Evolutionary conservation across 306 rosid species (phyloP), one percentile per base, ranked within the genome.

Genomic region (Morella rubra): DNA sequence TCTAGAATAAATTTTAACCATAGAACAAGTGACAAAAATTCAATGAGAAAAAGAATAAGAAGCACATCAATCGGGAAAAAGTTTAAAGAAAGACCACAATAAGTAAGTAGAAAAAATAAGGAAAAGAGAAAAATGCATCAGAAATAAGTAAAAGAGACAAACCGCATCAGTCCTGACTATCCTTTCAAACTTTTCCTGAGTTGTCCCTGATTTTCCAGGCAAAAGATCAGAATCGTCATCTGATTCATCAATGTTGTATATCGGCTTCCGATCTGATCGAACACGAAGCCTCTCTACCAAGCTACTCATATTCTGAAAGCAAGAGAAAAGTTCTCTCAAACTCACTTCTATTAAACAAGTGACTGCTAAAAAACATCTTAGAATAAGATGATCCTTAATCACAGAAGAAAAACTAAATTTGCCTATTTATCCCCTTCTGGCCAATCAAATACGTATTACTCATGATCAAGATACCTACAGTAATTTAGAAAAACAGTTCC

Each of bases 231-330:
- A 88, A 50, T 96, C 99, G 7, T 96, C 99, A 44, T 95, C 99
- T 42, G 98, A 96, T 37, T 96, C 98, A 6, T 96, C 99, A 8
- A 96, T 71, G 77, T 95, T 89, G 81, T 92, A 96, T 71, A 91
- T 49, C 24, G 99, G 98, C 80, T 84, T 88, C 74, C 99, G 97
- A 56, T 92, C 99, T 41, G 99, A 91, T 83, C 99, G 86, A 81
- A 85, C 97, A 4, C 99, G 97, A 75, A 96, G 98, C 90, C 99
- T 92, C 90, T 96, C 99, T 50, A 91, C 99, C 91, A 96, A 81
- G 83, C 98, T 96, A 89, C 97, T 96, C 99, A 96, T 96, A 60
- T 75, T 89, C 92, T 81, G 88, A 78, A 77, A 70, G 71, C 24
- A 46, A 62, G 18, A 77, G 9, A 40, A 7, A 78, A 76, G 49